Evolutionary conservation across 371 early-diverging fungal genomes (phyloP).

Genomic region (Rhizopus arrhizus): DNA sequence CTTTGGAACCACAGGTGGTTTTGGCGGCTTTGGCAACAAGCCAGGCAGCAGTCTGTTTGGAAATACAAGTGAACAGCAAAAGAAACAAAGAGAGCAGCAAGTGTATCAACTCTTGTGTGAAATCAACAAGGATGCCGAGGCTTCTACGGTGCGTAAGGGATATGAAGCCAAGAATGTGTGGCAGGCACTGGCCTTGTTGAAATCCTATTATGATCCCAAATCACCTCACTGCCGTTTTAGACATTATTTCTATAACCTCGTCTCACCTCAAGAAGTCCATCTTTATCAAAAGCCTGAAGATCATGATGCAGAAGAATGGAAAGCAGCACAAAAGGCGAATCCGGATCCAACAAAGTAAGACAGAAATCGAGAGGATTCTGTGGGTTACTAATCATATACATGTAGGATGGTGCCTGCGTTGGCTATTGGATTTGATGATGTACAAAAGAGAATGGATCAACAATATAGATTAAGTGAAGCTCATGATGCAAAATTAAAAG

Average conservation of each 20-base stretch:
- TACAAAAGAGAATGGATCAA: slow-evolving; percentile 74
- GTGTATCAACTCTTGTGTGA: slow-evolving; percentile 36
- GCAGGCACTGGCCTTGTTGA: slow-evolving; percentile 64
- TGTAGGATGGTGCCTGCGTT: slow-evolving; percentile 80
- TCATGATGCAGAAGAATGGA: slow-evolving; percentile 77
- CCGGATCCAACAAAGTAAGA: slow-evolving; percentile 78
- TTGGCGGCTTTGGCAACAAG: slow-evolving; percentile 13
- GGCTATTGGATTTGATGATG: slow-evolving; percentile 82
- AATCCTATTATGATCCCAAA: slow-evolving; percentile 77
- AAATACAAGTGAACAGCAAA: background rate
- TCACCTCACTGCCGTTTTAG: slow-evolving; percentile 82
- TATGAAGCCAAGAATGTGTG: slow-evolving; percentile 50
- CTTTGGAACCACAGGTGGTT: slow-evolving; percentile 15
- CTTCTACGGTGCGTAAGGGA: slow-evolving; percentile 23
- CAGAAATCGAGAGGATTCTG: background rate
- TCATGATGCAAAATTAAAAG: slow-evolving; percentile 57
- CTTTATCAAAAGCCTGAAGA: slow-evolving; percentile 75
- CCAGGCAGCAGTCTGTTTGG: background rate
- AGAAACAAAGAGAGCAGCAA: slow-evolving; percentile 39
- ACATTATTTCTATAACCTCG: slow-evolving; percentile 91
- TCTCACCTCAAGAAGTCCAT: slow-evolving; percentile 76
- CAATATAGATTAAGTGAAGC: slow-evolving; percentile 62
- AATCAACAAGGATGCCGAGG: slow-evolving; percentile 35
- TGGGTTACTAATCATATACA: background rate
- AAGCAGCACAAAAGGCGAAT: slow-evolving; percentile 79